phyloP scores from a whole-genome alignment of 495 filamentous ascomycete species.

The Hypoxylon fragiforme region DNA sequence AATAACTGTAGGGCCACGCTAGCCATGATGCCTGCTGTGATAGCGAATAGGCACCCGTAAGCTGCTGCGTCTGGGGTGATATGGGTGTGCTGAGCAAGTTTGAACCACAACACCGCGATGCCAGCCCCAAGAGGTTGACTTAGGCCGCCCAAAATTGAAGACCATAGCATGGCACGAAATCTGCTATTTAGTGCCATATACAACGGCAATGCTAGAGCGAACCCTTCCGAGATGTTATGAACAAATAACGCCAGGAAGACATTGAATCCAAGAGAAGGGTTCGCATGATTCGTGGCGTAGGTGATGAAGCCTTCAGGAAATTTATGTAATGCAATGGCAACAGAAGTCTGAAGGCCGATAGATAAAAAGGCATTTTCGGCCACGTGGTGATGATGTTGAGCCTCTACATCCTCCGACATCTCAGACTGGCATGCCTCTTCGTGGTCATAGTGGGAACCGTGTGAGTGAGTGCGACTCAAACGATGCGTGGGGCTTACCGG shows the following conservation, averaged over 20 bases:
- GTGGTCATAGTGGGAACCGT: slow-evolving; percentile 29
- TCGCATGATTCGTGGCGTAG: slow-evolving; percentile 96
- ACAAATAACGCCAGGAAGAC: slow-evolving; percentile 96
- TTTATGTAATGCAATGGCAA: slow-evolving; percentile 95
- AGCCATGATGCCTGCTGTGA: slow-evolving; percentile 92
- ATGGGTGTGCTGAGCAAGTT: slow-evolving; percentile 55
- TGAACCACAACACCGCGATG: slow-evolving; percentile 83
- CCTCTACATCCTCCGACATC: slow-evolving; percentile 44
- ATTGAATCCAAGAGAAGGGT: slow-evolving; percentile 79
- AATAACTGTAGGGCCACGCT: slow-evolving; percentile 89
- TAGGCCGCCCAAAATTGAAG: slow-evolving; percentile 78
- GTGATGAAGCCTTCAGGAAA: slow-evolving; percentile 98
- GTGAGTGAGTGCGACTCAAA: slow-evolving; percentile 37
- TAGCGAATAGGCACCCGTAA: slow-evolving; percentile 88
- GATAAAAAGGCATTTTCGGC: slow-evolving; percentile 90
- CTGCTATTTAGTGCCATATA: slow-evolving; percentile 83
- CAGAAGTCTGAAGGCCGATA: slow-evolving; percentile 88
- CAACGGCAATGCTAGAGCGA: slow-evolving; percentile 87
- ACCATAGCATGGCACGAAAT: slow-evolving; percentile 79
- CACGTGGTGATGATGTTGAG: slow-evolving; percentile 91
- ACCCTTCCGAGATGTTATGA: slow-evolving; percentile 97
- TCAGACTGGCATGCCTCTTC: slow-evolving; percentile 37
- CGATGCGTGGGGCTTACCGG: slow-evolving; percentile 31
- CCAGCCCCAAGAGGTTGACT: slow-evolving; percentile 85
- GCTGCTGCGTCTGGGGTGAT: slow-evolving; percentile 65